These are phyloP conservation scores for Cladosporium sp. DNA, from an alignment of 2,329 filamentous ascomycete genomes.

Conservation along the genomic window DNA sequence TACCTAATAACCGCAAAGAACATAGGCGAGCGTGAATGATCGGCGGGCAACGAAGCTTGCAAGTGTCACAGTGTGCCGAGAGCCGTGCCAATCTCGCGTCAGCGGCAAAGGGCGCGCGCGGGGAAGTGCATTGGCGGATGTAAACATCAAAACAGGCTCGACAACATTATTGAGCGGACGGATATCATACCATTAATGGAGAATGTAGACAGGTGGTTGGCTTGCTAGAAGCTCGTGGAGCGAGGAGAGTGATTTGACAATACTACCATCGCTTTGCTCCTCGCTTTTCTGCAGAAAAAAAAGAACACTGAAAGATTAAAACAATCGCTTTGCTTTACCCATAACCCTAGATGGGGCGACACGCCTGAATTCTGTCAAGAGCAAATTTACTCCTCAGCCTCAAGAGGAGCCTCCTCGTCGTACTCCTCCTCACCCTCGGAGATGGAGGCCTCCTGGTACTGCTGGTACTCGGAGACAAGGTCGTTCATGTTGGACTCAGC, in stretches of 20 bases:
- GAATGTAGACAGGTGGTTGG: neutral
- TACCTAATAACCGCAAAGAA: constrained; percentile 17
- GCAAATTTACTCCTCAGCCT: constrained; percentile 65
- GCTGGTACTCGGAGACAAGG: constrained; percentile 98
- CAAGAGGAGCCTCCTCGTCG: constrained; percentile 75
- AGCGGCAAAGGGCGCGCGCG: constrained; percentile 10
- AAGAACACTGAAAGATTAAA: constrained; percentile 16
- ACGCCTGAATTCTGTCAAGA: neutral
- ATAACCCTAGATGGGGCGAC: neutral
- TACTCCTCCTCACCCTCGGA: constrained; percentile 98
- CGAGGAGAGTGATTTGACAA: constrained; percentile 18
- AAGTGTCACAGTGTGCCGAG: constrained; percentile 13
- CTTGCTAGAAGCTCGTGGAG: constrained; percentile 11
- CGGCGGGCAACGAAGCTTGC: neutral
- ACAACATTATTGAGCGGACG: neutral
- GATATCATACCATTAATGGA: neutral
- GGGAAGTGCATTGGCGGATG: neutral
- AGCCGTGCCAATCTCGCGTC: constrained; percentile 6
- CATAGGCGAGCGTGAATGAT: neutral
- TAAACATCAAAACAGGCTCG: neutral
- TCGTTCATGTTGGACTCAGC: constrained; percentile 99
- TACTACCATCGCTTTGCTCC: constrained; percentile 16
- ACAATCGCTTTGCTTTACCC: constrained; percentile 21
- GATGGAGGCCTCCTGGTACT: constrained; percentile 98
- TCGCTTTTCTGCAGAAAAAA: constrained; percentile 19